Conservation (phyloP, 306 rosid species). For the Clitoria ternatea region DNA sequence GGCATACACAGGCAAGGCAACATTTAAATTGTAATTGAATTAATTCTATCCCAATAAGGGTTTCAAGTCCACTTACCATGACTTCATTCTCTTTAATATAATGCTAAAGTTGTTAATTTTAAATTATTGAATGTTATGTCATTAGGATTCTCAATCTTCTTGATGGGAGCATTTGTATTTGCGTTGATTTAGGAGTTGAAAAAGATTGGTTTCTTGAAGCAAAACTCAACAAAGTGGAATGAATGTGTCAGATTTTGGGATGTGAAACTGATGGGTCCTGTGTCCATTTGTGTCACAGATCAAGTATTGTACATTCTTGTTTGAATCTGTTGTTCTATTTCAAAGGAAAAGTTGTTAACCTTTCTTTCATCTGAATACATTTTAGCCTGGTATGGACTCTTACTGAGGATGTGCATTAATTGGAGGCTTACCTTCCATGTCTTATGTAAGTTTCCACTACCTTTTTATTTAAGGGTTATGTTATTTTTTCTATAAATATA, state of each 20-base stretch:
- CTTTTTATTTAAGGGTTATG: background rate
- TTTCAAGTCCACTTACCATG: background rate
- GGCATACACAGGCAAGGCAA: background rate
- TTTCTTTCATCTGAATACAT: conserved; percentile 16
- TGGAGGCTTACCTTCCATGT: conserved; percentile 6
- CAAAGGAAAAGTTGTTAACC: conserved; percentile 19
- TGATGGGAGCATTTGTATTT: background rate
- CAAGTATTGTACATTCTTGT: too few species aligned
- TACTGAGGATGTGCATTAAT: conserved; percentile 41
- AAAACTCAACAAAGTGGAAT: background rate
- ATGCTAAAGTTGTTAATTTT: background rate
- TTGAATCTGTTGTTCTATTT: background rate
- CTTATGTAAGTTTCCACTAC: conserved; percentile 37
- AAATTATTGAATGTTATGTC: background rate
- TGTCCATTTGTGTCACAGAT: too few species aligned
- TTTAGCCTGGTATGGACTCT: conserved; percentile 67
- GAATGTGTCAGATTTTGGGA: background rate
- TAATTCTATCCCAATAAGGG: background rate
- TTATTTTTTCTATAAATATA: background rate
- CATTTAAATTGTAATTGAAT: conserved; percentile 2
- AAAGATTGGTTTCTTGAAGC: background rate
- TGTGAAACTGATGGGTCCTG: too few species aligned
- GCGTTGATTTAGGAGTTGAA: background rate
- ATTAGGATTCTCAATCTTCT: background rate
- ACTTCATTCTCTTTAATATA: background rate